Conservation (phyloP, 768 basidiomycete species). For the Boletus barrowsii region DNA sequence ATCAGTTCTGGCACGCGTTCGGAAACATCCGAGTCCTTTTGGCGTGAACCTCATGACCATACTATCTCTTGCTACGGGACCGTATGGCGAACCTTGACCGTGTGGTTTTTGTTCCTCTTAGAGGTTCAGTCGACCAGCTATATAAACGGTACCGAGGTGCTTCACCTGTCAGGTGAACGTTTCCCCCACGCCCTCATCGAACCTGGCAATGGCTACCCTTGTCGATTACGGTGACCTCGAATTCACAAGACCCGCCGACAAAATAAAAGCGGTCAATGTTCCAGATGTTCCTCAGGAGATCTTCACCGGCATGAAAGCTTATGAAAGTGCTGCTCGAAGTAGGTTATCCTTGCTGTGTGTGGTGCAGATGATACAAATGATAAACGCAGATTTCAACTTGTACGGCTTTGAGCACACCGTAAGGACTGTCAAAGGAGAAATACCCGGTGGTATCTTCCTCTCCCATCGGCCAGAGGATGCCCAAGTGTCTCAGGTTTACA, state of each 20-base stretch:
- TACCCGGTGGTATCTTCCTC: constrained; percentile 29
- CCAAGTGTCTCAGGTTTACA: constrained; percentile 37
- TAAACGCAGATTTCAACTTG: constrained; percentile 24
- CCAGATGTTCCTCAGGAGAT: constrained; percentile 32
- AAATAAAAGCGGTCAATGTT: constrained; percentile 40
- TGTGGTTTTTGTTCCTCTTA: constrained; percentile 1
- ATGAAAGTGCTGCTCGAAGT: constrained; percentile 40
- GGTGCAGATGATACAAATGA: background rate
- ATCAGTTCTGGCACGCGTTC: constrained; percentile 3
- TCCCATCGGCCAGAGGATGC: constrained; percentile 39
- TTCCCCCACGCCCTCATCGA: background rate
- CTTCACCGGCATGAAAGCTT: constrained; percentile 35
- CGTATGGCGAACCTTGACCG: background rate
- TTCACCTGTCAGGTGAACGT: background rate
- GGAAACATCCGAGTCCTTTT: background rate
- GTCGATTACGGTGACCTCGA: constrained; percentile 32
- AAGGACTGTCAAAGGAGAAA: constrained; percentile 8
- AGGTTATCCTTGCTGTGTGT: background rate
- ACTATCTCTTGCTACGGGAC: constrained; percentile 6
- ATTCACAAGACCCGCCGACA: constrained; percentile 35
- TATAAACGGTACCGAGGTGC: background rate
- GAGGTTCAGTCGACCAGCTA: background rate
- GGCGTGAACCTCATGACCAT: background rate
- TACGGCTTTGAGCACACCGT: constrained; percentile 27
- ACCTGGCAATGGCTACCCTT: constrained; percentile 20